Percentiles rank a stretch among this genome's conserved stretches.
phyloP scores from a whole-genome alignment of 805 yeast genomes.

The Hanseniaspora nectarophila region DNA sequence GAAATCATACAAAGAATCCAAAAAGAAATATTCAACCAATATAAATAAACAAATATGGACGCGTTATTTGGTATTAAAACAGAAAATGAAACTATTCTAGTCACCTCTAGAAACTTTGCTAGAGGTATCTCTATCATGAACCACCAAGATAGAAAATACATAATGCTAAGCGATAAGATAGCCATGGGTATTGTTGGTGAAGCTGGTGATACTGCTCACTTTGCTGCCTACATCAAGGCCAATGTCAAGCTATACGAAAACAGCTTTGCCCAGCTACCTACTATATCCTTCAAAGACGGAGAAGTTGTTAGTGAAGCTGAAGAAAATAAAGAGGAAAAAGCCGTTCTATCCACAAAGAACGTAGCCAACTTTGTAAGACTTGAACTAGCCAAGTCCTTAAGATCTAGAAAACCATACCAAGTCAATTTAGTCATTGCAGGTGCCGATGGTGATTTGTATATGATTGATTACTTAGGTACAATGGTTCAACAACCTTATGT shows the following conservation, averaged over 20 bases:
- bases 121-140: conserved; percentile 79
- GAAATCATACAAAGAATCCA: not conserved
- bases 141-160: conserved; percentile 68
- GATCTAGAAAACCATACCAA: conserved; percentile 93
- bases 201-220: conserved; percentile 90
- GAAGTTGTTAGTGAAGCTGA: not conserved
- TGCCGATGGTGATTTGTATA: conserved; percentile 57
- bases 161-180: conserved; percentile 59
- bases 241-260: conserved; percentile 78
- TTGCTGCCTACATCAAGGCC: conserved; percentile 89
- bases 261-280: conserved; percentile 42
- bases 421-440: conserved; percentile 87
- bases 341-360: conserved; percentile 70
- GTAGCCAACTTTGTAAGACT: conserved; percentile 80
- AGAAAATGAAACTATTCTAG: conserved; percentile 67
- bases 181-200: conserved; percentile 89
- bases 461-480: conserved; percentile 92
- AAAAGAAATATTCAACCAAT: too few relatives aligned
- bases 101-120: conserved; percentile 90
- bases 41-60: conserved; percentile 47
- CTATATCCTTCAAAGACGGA: conserved; percentile 7
- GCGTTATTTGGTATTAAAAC: conserved; percentile 77
- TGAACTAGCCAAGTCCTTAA: conserved; percentile 72
- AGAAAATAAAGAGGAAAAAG: not conserved
- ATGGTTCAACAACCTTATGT: conserved; percentile 85